These are phyloP conservation scores for Leucogyrophana mollusca DNA, from an alignment of 768 basidiomycete species.

Conservation along the genomic window DNA sequence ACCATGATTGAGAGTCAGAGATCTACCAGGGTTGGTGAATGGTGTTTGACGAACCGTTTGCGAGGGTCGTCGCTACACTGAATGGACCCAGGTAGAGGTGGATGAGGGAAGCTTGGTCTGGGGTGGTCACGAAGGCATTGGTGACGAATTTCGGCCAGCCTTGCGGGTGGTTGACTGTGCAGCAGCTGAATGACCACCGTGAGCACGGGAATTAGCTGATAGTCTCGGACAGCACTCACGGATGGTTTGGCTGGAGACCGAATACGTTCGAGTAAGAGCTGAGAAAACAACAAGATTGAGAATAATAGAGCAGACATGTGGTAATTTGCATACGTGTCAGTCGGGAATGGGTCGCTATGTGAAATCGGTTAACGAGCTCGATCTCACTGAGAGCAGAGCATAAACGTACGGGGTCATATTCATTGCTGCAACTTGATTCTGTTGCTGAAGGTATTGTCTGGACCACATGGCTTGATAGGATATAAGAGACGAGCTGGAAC, in stretches of 20 bases:
- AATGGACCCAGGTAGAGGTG: constrained; percentile 52
- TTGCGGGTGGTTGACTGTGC: constrained; percentile 54
- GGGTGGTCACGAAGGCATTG: constrained; percentile 49
- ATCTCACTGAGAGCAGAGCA: not conserved
- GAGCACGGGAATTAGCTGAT: too few species aligned
- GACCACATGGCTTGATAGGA: constrained; percentile 50
- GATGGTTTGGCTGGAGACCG: constrained; percentile 50
- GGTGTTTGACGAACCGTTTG: constrained; percentile 27
- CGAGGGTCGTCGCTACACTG: constrained; percentile 38
- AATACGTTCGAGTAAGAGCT: constrained; percentile 51
- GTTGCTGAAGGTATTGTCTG: constrained; percentile 56
- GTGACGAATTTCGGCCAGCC: constrained; percentile 55
- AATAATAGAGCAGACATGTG: not conserved
- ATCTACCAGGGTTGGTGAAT: too few species aligned
- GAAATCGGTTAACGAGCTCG: not conserved
- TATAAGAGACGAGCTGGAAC: not conserved
- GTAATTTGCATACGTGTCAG: constrained; percentile 40
- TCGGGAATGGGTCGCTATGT: constrained; percentile 50
- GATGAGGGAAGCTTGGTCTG: constrained; percentile 43
- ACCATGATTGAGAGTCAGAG: not conserved
- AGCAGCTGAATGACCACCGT: constrained; percentile 31
- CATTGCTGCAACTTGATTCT: constrained; percentile 55
- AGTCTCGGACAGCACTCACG: constrained; percentile 26
- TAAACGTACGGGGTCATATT: constrained; percentile 49
- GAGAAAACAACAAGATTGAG: too few species aligned